Evolutionary conservation across 1,139 yeast species (phyloP), one percentile per base, ranked within the genome.

Genomic region (Yamadazyma dendronema): DNA sequence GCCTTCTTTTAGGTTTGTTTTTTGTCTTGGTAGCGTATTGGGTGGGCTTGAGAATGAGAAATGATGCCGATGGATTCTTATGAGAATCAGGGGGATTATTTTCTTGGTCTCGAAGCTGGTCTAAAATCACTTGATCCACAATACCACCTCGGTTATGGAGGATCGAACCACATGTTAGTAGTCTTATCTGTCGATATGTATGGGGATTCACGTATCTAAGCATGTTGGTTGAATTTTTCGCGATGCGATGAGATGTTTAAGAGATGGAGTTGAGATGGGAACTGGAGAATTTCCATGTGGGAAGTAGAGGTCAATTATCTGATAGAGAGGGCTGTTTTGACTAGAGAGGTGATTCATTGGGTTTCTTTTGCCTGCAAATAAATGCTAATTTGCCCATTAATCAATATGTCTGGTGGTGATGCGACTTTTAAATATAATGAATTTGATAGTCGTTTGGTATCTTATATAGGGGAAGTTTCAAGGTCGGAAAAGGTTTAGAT

Each of bases 31-130:
- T 17, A 14, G 14, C 15, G 15, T 13, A 13, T n/a, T 24, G 34
- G 15, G 27, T 23, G 3, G 34, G 34, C 9, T 24, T 23, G 11
- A 42, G 27, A 8, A 42, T 41, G 3, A 42, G 29, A 16, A 42
- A 36, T 3, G 38, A 34, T 8, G 37, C 28, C 9, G 38, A 40
- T 7, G 39, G 35, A 16, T 38, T 28, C 4, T 24, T 15, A 16
- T 35, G 41, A 10, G 53, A 32, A 4, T 24, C 12, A 7, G 6
- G 26, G 26, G 26, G 13, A 10, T 9, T 24, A 11, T 7, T 4
- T 7, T 9, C 9, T 6, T 43, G 30, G 29, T 46, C 53, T 39
- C 44, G 31, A 17, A 54, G 41, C 34, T 47, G 55, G 19, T 50
- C 49, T 10, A 57, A 43, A 16, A 56, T 44, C 16, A 47, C 37